Conservation (phyloP, 2,329 filamentous ascomycete species). For the Alternaria angustiovoidea region DNA sequence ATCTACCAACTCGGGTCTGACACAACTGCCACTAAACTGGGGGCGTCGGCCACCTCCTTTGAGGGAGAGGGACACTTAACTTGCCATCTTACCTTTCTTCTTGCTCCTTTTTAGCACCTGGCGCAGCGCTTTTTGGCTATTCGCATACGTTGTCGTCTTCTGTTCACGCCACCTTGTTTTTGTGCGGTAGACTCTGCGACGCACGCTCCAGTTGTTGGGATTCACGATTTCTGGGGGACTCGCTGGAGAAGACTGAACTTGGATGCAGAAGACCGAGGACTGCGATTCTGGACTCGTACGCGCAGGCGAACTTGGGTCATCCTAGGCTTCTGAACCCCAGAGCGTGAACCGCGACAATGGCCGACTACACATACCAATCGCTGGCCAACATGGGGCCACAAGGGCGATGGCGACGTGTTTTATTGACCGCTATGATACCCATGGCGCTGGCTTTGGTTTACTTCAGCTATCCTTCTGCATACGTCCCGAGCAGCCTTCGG, state of each 20-base stretch:
- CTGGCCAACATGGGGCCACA: conserved; percentile 46
- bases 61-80: not conserved
- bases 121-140: not conserved
- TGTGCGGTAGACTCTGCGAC: not conserved
- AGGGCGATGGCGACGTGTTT: conserved; percentile 45
- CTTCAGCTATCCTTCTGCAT: conserved; percentile 38
- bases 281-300: not conserved
- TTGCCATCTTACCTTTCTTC: not conserved
- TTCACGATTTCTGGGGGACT: not conserved
- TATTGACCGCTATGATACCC: conserved; percentile 43
- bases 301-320: not conserved
- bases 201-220: not conserved
- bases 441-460: conserved; percentile 42
- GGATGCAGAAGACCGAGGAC: not conserved
- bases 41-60: conserved; percentile 4
- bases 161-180: not conserved
- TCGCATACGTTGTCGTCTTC: not conserved
- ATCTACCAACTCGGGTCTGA: not conserved
- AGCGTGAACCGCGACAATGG: conserved; percentile 19
- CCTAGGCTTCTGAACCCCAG: not conserved
- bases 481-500: conserved; percentile 29
- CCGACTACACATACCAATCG: conserved; percentile 42
- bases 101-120: not conserved
- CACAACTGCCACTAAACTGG: conserved; percentile 7
- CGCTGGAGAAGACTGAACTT: not conserved